These are phyloP conservation scores for Termitomyces sp. DNA, from an alignment of 768 basidiomycete genomes.

Conservation along the genomic window DNA sequence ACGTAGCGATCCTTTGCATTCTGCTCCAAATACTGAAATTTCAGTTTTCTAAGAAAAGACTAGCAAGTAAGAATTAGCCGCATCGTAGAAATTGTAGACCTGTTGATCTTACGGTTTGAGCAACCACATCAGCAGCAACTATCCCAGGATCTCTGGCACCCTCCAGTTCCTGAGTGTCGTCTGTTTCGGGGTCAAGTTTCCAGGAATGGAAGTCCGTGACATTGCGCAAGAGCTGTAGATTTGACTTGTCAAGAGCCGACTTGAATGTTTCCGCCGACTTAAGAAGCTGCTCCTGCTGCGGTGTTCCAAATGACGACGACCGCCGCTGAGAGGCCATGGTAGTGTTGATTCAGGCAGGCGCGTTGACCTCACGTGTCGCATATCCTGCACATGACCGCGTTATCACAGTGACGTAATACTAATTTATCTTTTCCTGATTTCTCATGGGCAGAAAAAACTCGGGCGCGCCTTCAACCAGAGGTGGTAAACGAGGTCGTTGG, in stretches of 20 bases:
- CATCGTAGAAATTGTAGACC: not conserved
- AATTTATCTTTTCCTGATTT: not conserved
- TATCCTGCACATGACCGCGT: slow-evolving; percentile 1
- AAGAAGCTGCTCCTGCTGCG: slow-evolving; percentile 29
- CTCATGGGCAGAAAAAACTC: slow-evolving; percentile 38
- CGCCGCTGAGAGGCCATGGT: slow-evolving; percentile 1
- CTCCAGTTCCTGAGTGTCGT: slow-evolving; percentile 27
- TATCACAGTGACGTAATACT: not conserved
- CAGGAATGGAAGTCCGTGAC: slow-evolving; percentile 29
- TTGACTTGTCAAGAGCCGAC: slow-evolving; percentile 25
- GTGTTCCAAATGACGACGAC: slow-evolving; percentile 12
- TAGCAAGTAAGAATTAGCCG: slow-evolving; percentile 17
- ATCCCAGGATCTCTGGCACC: slow-evolving; percentile 47
- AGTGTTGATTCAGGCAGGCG: slow-evolving; percentile 3
- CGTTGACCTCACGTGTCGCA: not conserved
- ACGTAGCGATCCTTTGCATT: slow-evolving; percentile 89
- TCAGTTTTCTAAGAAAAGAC: slow-evolving; percentile 75
- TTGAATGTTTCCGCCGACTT: slow-evolving; percentile 28
- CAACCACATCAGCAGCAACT: slow-evolving; percentile 51
- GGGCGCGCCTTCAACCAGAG: slow-evolving; percentile 21
- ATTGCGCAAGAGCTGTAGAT: slow-evolving; percentile 33
- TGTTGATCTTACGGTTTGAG: slow-evolving; percentile 47
- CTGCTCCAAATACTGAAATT: slow-evolving; percentile 87
- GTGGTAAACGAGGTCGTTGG: slow-evolving; percentile 28
- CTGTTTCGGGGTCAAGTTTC: slow-evolving; percentile 27